Conservation (phyloP, 108 stramenopile genomes). For the Skeletonema potamos region DNA sequence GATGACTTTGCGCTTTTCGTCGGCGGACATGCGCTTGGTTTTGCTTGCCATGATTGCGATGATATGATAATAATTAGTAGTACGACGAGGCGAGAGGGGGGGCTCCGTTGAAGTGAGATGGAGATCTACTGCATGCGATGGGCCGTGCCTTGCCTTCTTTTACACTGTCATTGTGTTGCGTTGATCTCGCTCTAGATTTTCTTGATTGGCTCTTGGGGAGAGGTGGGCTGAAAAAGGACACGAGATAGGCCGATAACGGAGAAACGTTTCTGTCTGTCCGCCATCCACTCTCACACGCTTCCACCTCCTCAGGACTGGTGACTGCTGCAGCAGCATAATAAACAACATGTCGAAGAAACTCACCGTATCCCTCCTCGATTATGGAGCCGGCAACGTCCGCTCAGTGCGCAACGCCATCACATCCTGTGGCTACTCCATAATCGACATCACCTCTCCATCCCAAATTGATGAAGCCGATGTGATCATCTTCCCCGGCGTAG, state of each 20-base stretch:
- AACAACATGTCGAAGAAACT: conserved; percentile 19
- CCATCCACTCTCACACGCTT: not conserved
- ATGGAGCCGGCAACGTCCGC: conserved; percentile 98
- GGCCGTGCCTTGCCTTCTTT: too few species aligned
- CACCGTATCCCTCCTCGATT: conserved; percentile 93
- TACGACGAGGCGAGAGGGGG: too few species aligned
- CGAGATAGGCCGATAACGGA: too few species aligned
- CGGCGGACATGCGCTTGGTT: conserved; percentile 85
- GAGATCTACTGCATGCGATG: too few species aligned
- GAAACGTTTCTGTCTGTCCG: not conserved
- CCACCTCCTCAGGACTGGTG: too few species aligned
- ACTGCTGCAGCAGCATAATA: too few species aligned
- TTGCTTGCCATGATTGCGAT: not conserved
- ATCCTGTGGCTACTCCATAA: conserved; percentile 79
- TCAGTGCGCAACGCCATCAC: conserved; percentile 92
- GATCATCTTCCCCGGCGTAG: conserved; percentile 96
- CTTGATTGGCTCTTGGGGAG: too few species aligned
- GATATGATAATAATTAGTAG: too few species aligned
- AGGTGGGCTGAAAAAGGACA: too few species aligned
- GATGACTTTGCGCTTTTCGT: conserved; percentile 86
- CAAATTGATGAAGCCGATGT: conserved; percentile 87
- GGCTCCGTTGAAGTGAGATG: too few species aligned
- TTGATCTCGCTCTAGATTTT: too few species aligned
- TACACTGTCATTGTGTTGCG: too few species aligned
- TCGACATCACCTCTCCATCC: conserved; percentile 77